Percentiles rank a stretch among this genome's conserved stretches.
Conservation (phyloP, 148 eudicot genomes). For the Selenicereus undatus region DNA sequence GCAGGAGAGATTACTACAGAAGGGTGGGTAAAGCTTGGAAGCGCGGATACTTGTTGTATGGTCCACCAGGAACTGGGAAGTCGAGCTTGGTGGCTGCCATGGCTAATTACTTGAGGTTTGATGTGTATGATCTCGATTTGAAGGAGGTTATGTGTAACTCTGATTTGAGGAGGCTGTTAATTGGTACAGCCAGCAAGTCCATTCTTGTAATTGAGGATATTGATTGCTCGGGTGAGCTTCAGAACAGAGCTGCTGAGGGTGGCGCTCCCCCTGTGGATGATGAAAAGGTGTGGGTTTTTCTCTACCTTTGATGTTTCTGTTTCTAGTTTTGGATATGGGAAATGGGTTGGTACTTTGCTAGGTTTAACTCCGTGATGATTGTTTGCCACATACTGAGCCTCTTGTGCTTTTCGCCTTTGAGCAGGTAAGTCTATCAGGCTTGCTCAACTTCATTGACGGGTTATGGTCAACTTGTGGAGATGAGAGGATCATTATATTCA, state of each 20-base stretch:
- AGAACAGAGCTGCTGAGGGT: constrained; percentile 21
- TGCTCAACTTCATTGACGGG: constrained; percentile 66
- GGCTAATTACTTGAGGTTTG: constrained; percentile 43
- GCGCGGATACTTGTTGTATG: constrained; percentile 39
- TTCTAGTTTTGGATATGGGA: background rate
- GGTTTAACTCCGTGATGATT: too few species aligned
- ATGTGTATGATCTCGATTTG: constrained; percentile 41
- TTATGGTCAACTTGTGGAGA: constrained; percentile 86
- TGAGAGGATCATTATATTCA: constrained; percentile 65
- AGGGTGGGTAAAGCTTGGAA: constrained; percentile 48
- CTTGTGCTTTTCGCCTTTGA: too few species aligned
- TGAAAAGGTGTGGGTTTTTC: constrained; percentile 26
- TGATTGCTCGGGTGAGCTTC: constrained; percentile 24
- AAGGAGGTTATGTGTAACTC: constrained; percentile 31
- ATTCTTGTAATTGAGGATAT: constrained; percentile 38
- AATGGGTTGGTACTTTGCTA: too few species aligned
- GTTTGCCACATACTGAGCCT: too few species aligned
- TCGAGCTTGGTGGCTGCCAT: constrained; percentile 44
- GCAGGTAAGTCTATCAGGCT: constrained; percentile 60
- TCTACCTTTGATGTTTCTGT: background rate
- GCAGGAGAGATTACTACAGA: constrained; percentile 35
- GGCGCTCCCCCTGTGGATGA: constrained; percentile 20
- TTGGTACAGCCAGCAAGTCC: constrained; percentile 35
- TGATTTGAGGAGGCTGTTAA: constrained; percentile 32
- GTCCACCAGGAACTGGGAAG: constrained; percentile 46